These are phyloP conservation scores for Daldinia loculata DNA, from an alignment of 495 filamentous ascomycete species.

Conservation along the genomic window DNA sequence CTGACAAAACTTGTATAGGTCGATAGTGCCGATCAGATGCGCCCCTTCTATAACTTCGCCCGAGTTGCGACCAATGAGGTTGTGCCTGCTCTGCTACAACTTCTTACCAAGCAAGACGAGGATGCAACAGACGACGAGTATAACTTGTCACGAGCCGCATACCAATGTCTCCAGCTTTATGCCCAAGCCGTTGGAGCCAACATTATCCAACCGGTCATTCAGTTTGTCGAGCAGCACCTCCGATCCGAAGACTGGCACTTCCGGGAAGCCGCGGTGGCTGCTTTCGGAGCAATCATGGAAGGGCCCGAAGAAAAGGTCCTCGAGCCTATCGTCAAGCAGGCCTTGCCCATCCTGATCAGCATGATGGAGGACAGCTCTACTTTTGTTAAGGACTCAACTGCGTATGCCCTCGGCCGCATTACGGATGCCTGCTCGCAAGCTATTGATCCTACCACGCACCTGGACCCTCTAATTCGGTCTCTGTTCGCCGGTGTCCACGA, in stretches of 20 bases:
- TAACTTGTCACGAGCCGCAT: conserved; percentile 92
- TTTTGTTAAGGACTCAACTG: conserved; percentile 95
- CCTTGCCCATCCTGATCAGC: conserved; percentile 82
- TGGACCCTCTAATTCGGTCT: conserved; percentile 81
- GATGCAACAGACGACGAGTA: conserved; percentile 97
- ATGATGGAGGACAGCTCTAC: conserved; percentile 96
- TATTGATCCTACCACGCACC: conserved; percentile 82
- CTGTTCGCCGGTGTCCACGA: conserved; percentile 93
- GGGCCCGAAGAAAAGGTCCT: conserved; percentile 89
- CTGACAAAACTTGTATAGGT: conserved; percentile 56
- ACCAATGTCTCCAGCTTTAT: conserved; percentile 95
- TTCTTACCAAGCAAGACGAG: conserved; percentile 96
- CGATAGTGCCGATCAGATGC: conserved; percentile 78
- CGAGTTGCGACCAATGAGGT: conserved; percentile 90
- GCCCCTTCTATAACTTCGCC: conserved; percentile 91
- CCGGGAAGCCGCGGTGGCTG: conserved; percentile 93
- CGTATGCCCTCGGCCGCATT: conserved; percentile 94
- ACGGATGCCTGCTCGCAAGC: conserved; percentile 89
- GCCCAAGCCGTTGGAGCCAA: conserved; percentile 85
- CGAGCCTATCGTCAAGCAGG: conserved; percentile 93
- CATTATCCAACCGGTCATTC: conserved; percentile 82
- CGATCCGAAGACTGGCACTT: conserved; percentile 90
- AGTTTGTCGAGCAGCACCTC: conserved; percentile 91
- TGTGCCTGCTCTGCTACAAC: conserved; percentile 84
- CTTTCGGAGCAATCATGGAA: conserved; percentile 99